Evolutionary conservation across 768 basidiomycete species (phyloP), one percentile per base, ranked within the genome.

Genomic region (Dioszegia crocea): DNA sequence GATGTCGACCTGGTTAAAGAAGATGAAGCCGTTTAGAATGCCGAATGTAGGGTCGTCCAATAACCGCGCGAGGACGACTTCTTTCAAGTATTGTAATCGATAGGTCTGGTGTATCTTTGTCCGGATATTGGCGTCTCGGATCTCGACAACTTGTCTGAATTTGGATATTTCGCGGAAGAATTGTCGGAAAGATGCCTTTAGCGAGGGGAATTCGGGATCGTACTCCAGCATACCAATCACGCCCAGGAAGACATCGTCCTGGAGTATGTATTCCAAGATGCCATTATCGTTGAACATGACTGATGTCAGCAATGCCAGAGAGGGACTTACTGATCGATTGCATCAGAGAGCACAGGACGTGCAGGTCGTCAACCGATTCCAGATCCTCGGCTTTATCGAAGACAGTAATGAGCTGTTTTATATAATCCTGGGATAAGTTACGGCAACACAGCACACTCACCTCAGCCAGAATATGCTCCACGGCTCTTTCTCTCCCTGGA

Each of bases 1-100:
- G 71, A 99, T 97, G 78, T 99, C 96, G 68, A 94, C 91, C 76
- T 99, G 94, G 79, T 98, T 96, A 83, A 93, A 98, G 73, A 97
- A 91, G 76, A 99, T 91, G 78, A 89, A 89, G 1, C 91, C 92
- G 78, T 92, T 97, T 72, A 98, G 84, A 68, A 96, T 90, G 71
- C 91, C 91, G 82, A 97, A 94, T 0, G 93, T 97, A 1, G 89
- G 88, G 76, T 99, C 96, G 69, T 99, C 96, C 48, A 97, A 83
- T 1, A 87, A 86, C 17, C 96, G 87, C 0, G 92, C 91, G 48
- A 99, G 88, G 40, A 99, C 91, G 59, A 99, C 94, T 75, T 99
- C 96, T 76, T 97, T 98, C 70, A 99, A 86, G 78, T 91, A 98
- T 72, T 91, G 91, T 6, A 99, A 83, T 19, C 96, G 89, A 76